Base-by-base conservation (phyloP, 768 basidiomycete genomes). In the Gloeopeniophorella convolvens region DNA sequence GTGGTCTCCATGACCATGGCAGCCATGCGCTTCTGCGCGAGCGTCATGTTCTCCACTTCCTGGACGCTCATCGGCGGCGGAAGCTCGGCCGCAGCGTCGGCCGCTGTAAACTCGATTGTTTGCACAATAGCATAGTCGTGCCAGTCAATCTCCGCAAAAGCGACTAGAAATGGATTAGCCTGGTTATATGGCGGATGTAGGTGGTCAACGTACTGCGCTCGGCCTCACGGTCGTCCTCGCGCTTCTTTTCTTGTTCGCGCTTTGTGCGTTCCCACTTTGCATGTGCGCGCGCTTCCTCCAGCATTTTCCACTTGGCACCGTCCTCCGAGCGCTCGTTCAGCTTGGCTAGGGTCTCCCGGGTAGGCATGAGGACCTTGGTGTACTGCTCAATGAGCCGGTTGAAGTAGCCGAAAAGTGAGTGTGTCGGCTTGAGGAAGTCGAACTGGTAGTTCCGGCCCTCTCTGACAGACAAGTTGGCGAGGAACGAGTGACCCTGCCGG, bases 91-190 rank as follows among this genome's bases (percentile, higher is more conserved):
- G 82, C 82, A 48, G 89, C 83, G 64, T 99, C 96, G 7, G 87
- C 89, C 28, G 82, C 79, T 13, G 96, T 98, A 63, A 98, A 99
- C 63, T 99, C 96, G 60, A 96, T 93, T 16, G 93, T 96, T 64
- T 97, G 92, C 5, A 97, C 96, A 48, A 96, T 90, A 33, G 93
- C 91, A 69, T 96, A 98, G 64, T 98, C 96, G 62, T 99, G 92
- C 96, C 96, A 99, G 64, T 99, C 96, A 59, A 99, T 97, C 64
- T 94, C 90, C 36, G 92, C 90, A 62, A 96, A 94, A 4, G 94
- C 95, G 67, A 82, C 89, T 86, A 53, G 5, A 45, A 13, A 51
- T 8, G 48, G 34, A 59, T 40, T 20, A 39, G 45, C 49, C 26
- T 27, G 24, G 20, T 48, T 23, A 31, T 16, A 34, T 21, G 18